phyloP scores from a whole-genome alignment of 2,329 filamentous ascomycete species.

The Xylariaceae sp. region DNA sequence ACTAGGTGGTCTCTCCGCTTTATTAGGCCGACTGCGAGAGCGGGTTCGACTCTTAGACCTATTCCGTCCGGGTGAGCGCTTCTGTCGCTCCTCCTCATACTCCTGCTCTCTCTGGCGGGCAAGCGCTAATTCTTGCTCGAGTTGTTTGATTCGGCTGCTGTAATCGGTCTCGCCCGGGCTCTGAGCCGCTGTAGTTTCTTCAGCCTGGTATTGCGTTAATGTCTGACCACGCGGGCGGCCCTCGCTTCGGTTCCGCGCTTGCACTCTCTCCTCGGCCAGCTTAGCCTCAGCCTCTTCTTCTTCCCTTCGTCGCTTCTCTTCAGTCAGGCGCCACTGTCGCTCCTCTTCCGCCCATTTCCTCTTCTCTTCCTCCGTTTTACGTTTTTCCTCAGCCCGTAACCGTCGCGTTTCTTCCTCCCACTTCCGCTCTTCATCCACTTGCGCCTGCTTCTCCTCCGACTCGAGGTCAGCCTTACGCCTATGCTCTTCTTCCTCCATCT shows the following conservation, averaged over 20 bases:
- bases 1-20: conserved; percentile 39
- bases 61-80: conserved; percentile 36
- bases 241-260: conserved; percentile 56
- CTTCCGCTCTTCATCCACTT: conserved; percentile 56
- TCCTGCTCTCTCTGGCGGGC: conserved; percentile 58
- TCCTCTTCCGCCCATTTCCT: conserved; percentile 74
- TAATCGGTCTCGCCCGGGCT: conserved; percentile 43
- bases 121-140: conserved; percentile 66
- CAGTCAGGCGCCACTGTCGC: conserved; percentile 68
- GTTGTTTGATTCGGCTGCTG: conserved; percentile 65
- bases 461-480: conserved; percentile 42
- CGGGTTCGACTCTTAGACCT: conserved; percentile 34
- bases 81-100: conserved; percentile 53
- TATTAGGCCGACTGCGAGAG: conserved; percentile 39
- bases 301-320: conserved; percentile 64
- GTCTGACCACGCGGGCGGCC: conserved; percentile 73
- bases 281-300: conserved; percentile 67
- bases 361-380: conserved; percentile 61
- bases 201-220: conserved; percentile 78
- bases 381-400: conserved; percentile 55
- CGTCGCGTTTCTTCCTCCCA: conserved; percentile 62
- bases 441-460: conserved; percentile 57
- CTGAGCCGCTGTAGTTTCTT: conserved; percentile 43
- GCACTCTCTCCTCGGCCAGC: conserved; percentile 60
- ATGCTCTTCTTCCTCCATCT: conserved; percentile 49